Base-by-base conservation (phyloP, 345 rosid genomes). In the Jatropha curcas region DNA sequence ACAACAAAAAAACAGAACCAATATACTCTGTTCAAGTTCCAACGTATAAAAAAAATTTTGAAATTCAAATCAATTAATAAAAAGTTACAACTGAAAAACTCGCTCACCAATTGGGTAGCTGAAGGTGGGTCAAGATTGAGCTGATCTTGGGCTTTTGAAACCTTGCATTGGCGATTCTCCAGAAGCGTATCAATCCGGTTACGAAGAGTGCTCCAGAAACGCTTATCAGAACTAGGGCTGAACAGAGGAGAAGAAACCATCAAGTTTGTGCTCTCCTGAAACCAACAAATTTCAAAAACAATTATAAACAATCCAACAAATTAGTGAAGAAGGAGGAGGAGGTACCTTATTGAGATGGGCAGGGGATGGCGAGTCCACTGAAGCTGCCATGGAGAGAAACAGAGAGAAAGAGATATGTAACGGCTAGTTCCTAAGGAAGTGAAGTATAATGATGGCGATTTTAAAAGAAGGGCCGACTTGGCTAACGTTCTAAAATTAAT, bases 161-260 rank as follows among this genome's bases (percentile, higher is more conserved):
- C 22, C 16, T 57, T 69, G 43, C 45, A 20, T 5, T 65, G 75
- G 37, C 81, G 71, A 52, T 64, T 72, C 70, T 84, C 85, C 27
- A 85, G 85, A 76, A 84, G 70, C 11, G 77, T 28, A n/a, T 79
- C 88, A 41, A 82, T 34, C 6, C 85, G 83, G 76, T 71, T 30
- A 2, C 84, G 84, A 8, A 88, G 83, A 67, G 76, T 13, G 85
- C 84, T 85, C 91, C 91, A 88, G 59, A 84, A 82, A 41, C 78
- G 83, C 85, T 76, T 81, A 50, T 86, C 91, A 31, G 89, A 82
- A 59, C 82, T 68, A 39, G 86, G 86, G 50, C 81, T 85, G 70
- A 52, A 61, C 60, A 71, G 68, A 4, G 85, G 80, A 55, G 88
- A 69, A 73, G 83, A 71, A 28, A 28, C 30, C 57, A 70, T 33